Evolutionary conservation across 2,329 filamentous ascomycete species (phyloP), one percentile per base, ranked within the genome.

Genomic region (Diaporthe vexans): DNA sequence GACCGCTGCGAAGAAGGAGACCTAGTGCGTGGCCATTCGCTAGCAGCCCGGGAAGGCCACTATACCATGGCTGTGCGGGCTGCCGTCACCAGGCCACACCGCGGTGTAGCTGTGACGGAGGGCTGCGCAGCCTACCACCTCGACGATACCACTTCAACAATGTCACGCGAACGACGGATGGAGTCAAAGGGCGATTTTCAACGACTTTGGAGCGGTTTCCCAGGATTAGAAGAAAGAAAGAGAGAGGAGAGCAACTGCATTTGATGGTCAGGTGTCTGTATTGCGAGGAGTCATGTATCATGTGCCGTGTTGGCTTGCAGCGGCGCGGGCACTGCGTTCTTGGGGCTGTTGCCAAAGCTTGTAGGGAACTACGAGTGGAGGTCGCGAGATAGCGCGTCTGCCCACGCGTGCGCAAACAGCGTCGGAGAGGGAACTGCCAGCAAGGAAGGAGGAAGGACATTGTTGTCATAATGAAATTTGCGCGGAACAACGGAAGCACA

Each of bases 401-500:
- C 4, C 15, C 52, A 40, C 40, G 63, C 48, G 63, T 68, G 63
- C 63, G 43, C 48, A 54, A 4, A 54, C 63, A 29, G 33, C 24
- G 33, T 17, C 35, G 26, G 26, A 57, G 37, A 70, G 72, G 72
- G 65, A 46, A 37, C n/a, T 48, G 35, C 54, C 33, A 69, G 54
- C 21, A n/a, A 68, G 24, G 13, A 48, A 56, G 33, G 40, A 43
- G 72, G 72, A 67, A 48, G 74, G 51, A 58, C 72, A 65, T 73
- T 67, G 71, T 75, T 67, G 71, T 73, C 71, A 75, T 74, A 59
- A 75, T 75, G 71, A 75, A 67, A 40, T 75, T 71, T 63, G 54
- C 68, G 59, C 68, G 72, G 58, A 76, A 58, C 72, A 74, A 76
- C 68, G 72, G 61, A 72, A 72, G 74, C 74, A 76, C 72, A 72